phyloP scores from a whole-genome alignment of 768 basidiomycete genomes.

The Suillus decipiens region DNA sequence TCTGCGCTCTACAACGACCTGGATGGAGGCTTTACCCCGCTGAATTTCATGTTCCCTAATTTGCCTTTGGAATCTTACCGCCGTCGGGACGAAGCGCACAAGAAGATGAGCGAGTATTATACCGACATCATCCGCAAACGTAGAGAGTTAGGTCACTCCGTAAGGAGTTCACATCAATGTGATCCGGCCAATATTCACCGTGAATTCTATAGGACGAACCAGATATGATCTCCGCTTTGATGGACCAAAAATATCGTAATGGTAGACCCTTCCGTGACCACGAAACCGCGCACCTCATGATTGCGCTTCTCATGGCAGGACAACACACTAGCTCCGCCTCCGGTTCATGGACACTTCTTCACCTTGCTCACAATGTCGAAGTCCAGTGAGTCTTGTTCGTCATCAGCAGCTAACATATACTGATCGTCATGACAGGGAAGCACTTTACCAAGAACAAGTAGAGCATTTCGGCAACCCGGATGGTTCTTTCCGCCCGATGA shows the following conservation, averaged over 20 bases:
- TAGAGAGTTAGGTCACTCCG: conserved; percentile 45
- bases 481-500: conserved; percentile 76
- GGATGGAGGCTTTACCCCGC: conserved; percentile 93
- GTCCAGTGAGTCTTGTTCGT: conserved; percentile 59
- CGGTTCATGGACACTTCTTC: conserved; percentile 89
- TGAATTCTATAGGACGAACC: conserved; percentile 56
- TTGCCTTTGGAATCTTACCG: conserved; percentile 90
- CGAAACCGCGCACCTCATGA: conserved; percentile 98
- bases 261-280: conserved; percentile 79
- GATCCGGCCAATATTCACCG: conserved; percentile 9
- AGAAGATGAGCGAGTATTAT: conserved; percentile 94
- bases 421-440: conserved; percentile 50
- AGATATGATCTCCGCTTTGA: conserved; percentile 94
- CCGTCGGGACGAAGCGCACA: conserved; percentile 84
- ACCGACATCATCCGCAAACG: conserved; percentile 81
- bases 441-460: conserved; percentile 88
- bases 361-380: conserved; percentile 75
- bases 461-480: conserved; percentile 76
- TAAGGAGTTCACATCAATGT: conserved; percentile 22
- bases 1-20: conserved; percentile 84
- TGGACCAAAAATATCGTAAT: conserved; percentile 80
- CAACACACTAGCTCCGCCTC: conserved; percentile 97
- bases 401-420: not conserved
- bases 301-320: conserved; percentile 98
- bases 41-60: conserved; percentile 95